Conservation (phyloP, 1,284 basidiomycete genomes). For the Marasmius sp. region DNA sequence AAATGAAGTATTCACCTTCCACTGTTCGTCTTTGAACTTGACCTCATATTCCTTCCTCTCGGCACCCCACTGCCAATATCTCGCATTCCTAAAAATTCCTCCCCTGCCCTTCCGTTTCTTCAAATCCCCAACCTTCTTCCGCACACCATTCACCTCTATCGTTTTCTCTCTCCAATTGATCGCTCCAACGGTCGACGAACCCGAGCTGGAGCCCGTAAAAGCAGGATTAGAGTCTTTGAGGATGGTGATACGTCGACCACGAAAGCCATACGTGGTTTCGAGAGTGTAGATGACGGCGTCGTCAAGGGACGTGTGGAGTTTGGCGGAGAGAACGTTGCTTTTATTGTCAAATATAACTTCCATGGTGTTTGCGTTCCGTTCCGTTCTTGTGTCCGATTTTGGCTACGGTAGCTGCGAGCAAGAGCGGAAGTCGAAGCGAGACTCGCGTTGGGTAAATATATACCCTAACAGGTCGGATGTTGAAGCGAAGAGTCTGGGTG, state of each 20-base stretch:
- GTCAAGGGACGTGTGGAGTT: slow-evolving; percentile 39
- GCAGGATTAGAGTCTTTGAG: slow-evolving; percentile 44
- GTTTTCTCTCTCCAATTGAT: slow-evolving; percentile 47
- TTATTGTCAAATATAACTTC: slow-evolving; percentile 50
- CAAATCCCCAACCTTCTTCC: slow-evolving; percentile 36
- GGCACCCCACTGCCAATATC: slow-evolving; percentile 38
- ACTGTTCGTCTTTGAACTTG: slow-evolving; percentile 35
- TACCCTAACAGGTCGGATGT: not conserved
- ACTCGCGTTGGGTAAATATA: not conserved
- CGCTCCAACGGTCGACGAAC: slow-evolving; percentile 31
- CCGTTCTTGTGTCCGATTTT: not conserved
- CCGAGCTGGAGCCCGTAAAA: slow-evolving; percentile 13
- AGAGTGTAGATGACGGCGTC: slow-evolving; percentile 42
- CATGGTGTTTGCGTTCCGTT: slow-evolving; percentile 27
- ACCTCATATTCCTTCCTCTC: slow-evolving; percentile 44
- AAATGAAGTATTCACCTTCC: slow-evolving; percentile 33
- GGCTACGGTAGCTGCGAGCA: not conserved
- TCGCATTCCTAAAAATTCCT: slow-evolving; percentile 33
- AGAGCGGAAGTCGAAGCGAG: not conserved
- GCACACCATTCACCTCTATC: slow-evolving; percentile 41
- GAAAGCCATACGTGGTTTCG: slow-evolving; percentile 37
- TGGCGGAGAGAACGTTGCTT: slow-evolving; percentile 41
- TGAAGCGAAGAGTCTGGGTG: not conserved
- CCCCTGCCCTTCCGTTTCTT: slow-evolving; percentile 29
- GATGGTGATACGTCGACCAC: slow-evolving; percentile 40